Evolutionary conservation across 768 basidiomycete genomes (phyloP).

Genomic region (Hygrophorus pudorinus): DNA sequence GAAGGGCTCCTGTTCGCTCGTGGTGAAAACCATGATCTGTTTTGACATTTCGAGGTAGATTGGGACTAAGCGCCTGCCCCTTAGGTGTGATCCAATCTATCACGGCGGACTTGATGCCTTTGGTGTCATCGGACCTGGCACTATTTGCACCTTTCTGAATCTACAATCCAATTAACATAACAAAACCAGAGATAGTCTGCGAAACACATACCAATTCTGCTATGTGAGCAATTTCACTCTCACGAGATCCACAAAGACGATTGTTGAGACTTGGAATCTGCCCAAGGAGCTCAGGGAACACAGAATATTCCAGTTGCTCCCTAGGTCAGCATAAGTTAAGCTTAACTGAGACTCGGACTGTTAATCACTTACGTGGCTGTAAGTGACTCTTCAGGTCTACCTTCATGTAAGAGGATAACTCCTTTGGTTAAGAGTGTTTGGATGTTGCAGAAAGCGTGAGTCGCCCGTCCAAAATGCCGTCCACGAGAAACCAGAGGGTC

Average conservation of each 20-base stretch:
- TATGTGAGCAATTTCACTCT: neutral
- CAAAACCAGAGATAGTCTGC: too few species aligned
- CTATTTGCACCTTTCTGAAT: constrained; percentile 1
- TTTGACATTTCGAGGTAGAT: constrained; percentile 6
- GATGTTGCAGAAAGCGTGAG: neutral
- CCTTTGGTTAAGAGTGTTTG: neutral
- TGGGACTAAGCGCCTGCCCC: constrained; percentile 1
- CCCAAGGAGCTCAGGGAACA: neutral
- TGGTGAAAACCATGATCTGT: too few species aligned
- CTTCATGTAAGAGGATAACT: neutral
- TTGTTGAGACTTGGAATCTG: neutral
- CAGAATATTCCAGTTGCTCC: neutral
- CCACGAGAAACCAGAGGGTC: neutral
- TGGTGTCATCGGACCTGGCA: constrained; percentile 3
- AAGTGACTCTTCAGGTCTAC: neutral
- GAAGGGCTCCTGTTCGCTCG: constrained; percentile 13
- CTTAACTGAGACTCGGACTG: too few species aligned
- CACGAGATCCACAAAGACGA: neutral
- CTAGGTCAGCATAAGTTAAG: too few species aligned
- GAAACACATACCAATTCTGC: constrained; percentile 2
- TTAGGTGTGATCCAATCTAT: constrained; percentile 3
- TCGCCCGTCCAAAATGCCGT: neutral
- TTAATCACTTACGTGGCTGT: too few species aligned
- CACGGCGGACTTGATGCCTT: neutral
- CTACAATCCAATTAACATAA: neutral